Conservation (phyloP, 2,329 filamentous ascomycete genomes). For the Neofusicoccum parvum region DNA sequence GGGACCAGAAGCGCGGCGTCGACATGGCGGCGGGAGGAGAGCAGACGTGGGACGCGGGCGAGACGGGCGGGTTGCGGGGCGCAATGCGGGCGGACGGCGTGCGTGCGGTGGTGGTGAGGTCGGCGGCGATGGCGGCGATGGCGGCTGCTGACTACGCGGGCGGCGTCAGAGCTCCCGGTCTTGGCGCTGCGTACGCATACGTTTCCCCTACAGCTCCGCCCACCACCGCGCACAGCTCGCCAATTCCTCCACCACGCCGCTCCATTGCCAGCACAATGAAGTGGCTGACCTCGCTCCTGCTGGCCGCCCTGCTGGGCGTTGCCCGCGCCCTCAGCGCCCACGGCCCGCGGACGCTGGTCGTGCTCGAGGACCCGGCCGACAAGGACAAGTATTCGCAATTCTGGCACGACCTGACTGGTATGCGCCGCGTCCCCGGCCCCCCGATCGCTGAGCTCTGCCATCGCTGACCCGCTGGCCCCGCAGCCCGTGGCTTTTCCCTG, state of each 20-base stretch:
- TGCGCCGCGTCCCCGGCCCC: not conserved
- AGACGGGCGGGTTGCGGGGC: not conserved
- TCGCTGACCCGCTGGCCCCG: not conserved
- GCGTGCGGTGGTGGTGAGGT: not conserved
- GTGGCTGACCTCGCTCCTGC: conserved; percentile 70
- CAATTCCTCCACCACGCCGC: conserved; percentile 27
- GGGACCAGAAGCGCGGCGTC: conserved; percentile 78
- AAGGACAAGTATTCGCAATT: conserved; percentile 84
- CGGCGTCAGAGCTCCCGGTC: conserved; percentile 24
- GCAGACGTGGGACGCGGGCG: not conserved
- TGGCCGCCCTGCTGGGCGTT: conserved; percentile 66
- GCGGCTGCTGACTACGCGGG: conserved; percentile 11
- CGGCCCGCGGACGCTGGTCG: conserved; percentile 79
- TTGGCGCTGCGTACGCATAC: conserved; percentile 40
- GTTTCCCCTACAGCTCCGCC: conserved; percentile 36
- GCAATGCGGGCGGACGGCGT: not conserved
- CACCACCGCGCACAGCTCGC: conserved; percentile 14
- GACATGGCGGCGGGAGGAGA: conserved; percentile 56
- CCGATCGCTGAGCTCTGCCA: not conserved
- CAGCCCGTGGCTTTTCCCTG: conserved; percentile 81
- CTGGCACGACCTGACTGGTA: conserved; percentile 61
- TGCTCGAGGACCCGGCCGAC: conserved; percentile 80
- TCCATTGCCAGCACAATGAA: conserved; percentile 60
- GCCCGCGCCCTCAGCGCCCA: conserved; percentile 77
- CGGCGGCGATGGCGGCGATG: not conserved